Base-by-base conservation (phyloP, 257 asterid species). In the Ballota nigra region DNA sequence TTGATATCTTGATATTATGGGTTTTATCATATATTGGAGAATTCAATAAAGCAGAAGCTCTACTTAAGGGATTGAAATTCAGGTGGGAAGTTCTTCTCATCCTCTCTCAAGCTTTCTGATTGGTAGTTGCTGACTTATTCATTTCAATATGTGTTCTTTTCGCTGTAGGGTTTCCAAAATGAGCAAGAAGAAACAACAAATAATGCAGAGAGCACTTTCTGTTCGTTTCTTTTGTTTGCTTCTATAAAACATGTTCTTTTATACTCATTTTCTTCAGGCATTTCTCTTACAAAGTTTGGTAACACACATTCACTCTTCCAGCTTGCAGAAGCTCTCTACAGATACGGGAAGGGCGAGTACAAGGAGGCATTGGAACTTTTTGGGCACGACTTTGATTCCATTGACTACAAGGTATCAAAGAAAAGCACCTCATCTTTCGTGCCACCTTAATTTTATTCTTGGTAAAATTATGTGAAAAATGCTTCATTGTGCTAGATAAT, bases 1-100 rank as follows among this genome's bases (percentile, higher is more conserved):
- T 94, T 63, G 99, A 94, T 85, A 75, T 94, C 64, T 77, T 91
- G 93, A 85, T 82, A 77, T 43, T 79, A 23, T 94, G 99, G 99
- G 89, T 85, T 43, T 73, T 91, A 74, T 68, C 96, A 40, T 77
- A 16, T 70, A 83, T 81, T 1, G 86, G 92, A 64, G 81, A 88
- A 70, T 43, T 71, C 52, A 63, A 84, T 49, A 79, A 84, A 82
- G 97, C 90, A 16, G 98, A 86, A 69, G 92, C 88, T 63, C 79
- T 91, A 66, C 86, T 94, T 8, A 22, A 57, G 53, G 98, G 96
- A 72, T 81, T 91, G 72, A 85, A 78, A 78, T 83, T 81, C 73
- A 94, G 92, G 99, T 94, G 31, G 22, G 67, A 23, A 56, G 68
- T 45, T 69, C 57, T 23, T 70, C 20, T 66, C 16, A 24, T 19